phyloP scores from a whole-genome alignment of 2,329 filamentous ascomycete genomes.

The Trichoderma gracile region DNA sequence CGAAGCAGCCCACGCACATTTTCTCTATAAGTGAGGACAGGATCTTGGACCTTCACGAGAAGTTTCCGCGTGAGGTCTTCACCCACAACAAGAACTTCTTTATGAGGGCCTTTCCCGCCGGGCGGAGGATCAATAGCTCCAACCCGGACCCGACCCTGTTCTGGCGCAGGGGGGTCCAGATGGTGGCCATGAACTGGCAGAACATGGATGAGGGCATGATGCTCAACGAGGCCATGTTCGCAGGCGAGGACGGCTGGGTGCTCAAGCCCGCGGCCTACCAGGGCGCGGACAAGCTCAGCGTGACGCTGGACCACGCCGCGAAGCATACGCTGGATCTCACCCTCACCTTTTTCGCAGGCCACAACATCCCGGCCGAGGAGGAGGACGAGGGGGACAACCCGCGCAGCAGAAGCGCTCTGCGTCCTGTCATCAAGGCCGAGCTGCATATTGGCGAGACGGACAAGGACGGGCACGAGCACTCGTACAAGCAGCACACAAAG shows the following conservation, averaged over 20 bases:
- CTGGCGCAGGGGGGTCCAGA: slow-evolving; percentile 93
- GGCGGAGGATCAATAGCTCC: slow-evolving; percentile 76
- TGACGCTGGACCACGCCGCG: slow-evolving; percentile 49
- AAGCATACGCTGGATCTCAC: slow-evolving; percentile 62
- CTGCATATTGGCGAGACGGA: slow-evolving; percentile 68
- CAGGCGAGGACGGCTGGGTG: slow-evolving; percentile 78
- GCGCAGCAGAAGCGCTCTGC: slow-evolving; percentile 46
- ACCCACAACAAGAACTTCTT: slow-evolving; percentile 84
- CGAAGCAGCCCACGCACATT: slow-evolving; percentile 65
- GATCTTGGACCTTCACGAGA: slow-evolving; percentile 60
- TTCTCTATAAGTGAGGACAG: slow-evolving; percentile 86
- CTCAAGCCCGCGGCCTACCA: slow-evolving; percentile 79
- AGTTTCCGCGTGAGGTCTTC: slow-evolving; percentile 74
- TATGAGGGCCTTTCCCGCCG: slow-evolving; percentile 89
- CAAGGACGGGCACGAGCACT: slow-evolving; percentile 48
- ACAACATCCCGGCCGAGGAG: slow-evolving; percentile 56
- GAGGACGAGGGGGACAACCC: slow-evolving; percentile 34
- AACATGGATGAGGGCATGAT: slow-evolving; percentile 92
- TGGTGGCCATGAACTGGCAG: slow-evolving; percentile 98
- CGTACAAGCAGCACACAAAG: slow-evolving; percentile 62
- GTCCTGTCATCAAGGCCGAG: slow-evolving; percentile 76
- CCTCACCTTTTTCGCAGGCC: slow-evolving; percentile 74
- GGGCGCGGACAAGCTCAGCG: slow-evolving; percentile 44
- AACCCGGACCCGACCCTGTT: slow-evolving; percentile 91
- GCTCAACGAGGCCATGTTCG: slow-evolving; percentile 97